These are phyloP conservation scores for Exophiala mesophila DNA, from an alignment of 2,329 filamentous ascomycete genomes.

Conservation along the genomic window DNA sequence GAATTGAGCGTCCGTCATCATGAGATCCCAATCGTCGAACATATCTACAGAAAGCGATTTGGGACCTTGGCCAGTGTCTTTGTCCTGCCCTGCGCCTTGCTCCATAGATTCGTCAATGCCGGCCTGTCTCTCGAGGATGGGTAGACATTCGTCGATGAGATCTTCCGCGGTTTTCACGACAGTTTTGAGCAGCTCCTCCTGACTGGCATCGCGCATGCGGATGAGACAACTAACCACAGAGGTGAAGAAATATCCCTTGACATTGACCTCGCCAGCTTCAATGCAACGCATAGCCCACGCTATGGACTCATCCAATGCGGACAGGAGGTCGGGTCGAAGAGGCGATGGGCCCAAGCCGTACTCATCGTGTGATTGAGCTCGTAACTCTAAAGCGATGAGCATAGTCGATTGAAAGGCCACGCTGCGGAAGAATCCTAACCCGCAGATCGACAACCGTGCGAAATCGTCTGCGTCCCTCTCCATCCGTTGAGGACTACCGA, in stretches of 20 bases:
- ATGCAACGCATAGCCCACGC: constrained; percentile 27
- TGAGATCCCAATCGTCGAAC: not conserved
- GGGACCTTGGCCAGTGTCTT: not conserved
- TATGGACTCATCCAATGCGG: constrained; percentile 23
- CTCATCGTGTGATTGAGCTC: constrained; percentile 16
- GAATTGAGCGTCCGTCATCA: not conserved
- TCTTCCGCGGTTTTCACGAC: constrained; percentile 39
- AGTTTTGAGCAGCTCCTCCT: constrained; percentile 32
- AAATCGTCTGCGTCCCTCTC: constrained; percentile 29
- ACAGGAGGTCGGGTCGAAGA: constrained; percentile 33
- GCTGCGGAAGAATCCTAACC: constrained; percentile 35
- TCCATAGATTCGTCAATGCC: constrained; percentile 14
- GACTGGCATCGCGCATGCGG: constrained; percentile 38
- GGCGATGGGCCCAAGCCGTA: constrained; percentile 17
- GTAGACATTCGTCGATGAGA: constrained; percentile 26
- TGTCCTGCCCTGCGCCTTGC: constrained; percentile 17
- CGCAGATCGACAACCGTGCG: constrained; percentile 33
- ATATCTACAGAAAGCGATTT: not conserved
- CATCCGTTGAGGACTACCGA: constrained; percentile 24
- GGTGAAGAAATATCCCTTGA: constrained; percentile 37
- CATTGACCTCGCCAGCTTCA: constrained; percentile 30
- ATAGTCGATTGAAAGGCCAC: constrained; percentile 43
- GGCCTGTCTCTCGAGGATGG: constrained; percentile 20
- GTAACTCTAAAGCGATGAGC: constrained; percentile 10
- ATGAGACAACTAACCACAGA: constrained; percentile 40